Evolutionary conservation across 176 grass and related monocot species (phyloP).

Genomic region (Areca catechu): DNA sequence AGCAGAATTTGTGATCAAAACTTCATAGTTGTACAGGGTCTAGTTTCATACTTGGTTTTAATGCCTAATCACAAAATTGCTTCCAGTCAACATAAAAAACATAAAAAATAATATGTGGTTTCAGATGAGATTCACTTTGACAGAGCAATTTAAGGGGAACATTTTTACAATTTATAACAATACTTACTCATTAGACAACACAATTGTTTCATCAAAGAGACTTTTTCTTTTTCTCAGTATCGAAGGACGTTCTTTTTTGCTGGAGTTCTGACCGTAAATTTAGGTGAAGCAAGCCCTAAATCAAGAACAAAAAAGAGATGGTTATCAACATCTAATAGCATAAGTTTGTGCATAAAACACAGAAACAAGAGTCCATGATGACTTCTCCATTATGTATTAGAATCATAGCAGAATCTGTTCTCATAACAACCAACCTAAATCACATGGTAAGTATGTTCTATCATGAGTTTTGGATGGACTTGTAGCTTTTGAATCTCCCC

Average conservation of each 20-base stretch:
- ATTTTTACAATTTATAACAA: too few species aligned
- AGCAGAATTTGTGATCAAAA: too few species aligned
- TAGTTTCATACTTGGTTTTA: not conserved
- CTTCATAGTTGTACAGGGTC: too few species aligned
- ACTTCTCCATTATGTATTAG: too few species aligned
- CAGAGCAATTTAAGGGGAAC: too few species aligned
- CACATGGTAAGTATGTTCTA: slow-evolving; percentile 4
- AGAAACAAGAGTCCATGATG: too few species aligned
- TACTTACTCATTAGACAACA: slow-evolving; percentile 58
- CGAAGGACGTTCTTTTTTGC: slow-evolving; percentile 39
- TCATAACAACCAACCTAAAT: slow-evolving; percentile 32
- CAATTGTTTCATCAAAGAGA: slow-evolving; percentile 28
- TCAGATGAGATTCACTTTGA: too few species aligned
- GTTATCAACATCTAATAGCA: not conserved
- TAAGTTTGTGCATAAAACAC: too few species aligned
- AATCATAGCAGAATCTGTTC: not conserved
- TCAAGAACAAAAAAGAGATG: slow-evolving; percentile 1
- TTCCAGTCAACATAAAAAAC: not conserved
- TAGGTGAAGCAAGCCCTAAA: slow-evolving; percentile 45
- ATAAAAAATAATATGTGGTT: too few species aligned
- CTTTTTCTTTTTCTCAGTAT: slow-evolving; percentile 2
- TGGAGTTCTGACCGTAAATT: slow-evolving; percentile 61
- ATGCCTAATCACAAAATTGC: not conserved
- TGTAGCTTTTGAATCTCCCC: slow-evolving; percentile 22
- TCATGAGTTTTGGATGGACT: not conserved